These are phyloP conservation scores for Eimeria sp. DNA, from an alignment of 169 alveolate species.

Conservation along the genomic window DNA sequence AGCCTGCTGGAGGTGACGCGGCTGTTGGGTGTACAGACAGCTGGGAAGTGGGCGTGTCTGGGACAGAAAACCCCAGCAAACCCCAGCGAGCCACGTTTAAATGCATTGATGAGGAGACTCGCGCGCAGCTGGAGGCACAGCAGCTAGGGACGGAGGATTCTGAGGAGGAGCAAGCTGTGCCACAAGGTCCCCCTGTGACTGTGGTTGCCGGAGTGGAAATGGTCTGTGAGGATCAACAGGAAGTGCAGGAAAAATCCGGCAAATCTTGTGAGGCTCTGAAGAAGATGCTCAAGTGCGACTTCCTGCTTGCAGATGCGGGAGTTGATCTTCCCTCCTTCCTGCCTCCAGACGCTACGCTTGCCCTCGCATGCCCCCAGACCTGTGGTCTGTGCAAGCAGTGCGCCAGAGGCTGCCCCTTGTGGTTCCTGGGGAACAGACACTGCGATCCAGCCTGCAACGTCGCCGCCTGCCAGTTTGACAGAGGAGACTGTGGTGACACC, in stretches of 20 bases:
- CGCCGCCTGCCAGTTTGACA: conserved; percentile 86
- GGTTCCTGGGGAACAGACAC: conserved; percentile 85
- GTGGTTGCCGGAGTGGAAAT: conserved; percentile 51
- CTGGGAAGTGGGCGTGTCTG: conserved; percentile 68
- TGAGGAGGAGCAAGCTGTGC: conserved; percentile 34
- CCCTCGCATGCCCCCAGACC: conserved; percentile 86
- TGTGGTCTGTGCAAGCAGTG: conserved; percentile 87
- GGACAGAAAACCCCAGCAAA: conserved; percentile 26
- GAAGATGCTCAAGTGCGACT: conserved; percentile 79
- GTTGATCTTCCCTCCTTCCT: conserved; percentile 76
- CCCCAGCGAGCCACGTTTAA: conserved; percentile 33
- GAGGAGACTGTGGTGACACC: conserved; percentile 83
- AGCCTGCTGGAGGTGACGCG: conserved; percentile 32
- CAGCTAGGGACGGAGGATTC: conserved; percentile 6
- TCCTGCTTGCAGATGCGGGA: conserved; percentile 80
- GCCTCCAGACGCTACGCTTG: conserved; percentile 85
- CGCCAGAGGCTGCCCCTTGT: conserved; percentile 86
- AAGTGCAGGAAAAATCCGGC: conserved; percentile 80
- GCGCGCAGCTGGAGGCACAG: conserved; percentile 27
- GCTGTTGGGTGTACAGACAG: conserved; percentile 73
- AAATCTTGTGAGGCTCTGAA: conserved; percentile 78
- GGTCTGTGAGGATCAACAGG: conserved; percentile 77
- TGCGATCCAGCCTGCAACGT: conserved; percentile 87
- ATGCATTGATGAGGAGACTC: conserved; percentile 59
- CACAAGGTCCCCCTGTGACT: conserved; percentile 44